Base-by-base conservation (phyloP, 1,284 basidiomycete genomes). In the Sporisorium graminicola region DNA sequence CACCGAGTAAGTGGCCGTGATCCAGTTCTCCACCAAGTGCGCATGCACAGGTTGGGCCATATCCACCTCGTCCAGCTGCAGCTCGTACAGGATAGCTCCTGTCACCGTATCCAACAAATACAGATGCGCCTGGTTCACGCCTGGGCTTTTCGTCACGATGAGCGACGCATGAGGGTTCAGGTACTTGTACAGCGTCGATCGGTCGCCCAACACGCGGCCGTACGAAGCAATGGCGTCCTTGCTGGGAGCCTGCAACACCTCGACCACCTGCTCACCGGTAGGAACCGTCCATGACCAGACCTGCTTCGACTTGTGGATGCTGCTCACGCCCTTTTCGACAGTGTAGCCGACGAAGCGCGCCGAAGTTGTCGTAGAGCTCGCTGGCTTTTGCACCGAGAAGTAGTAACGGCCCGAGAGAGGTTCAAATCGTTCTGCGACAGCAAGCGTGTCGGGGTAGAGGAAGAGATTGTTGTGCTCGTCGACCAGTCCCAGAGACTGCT, bases 181-280 rank as follows among this genome's bases (percentile, higher is more conserved):
- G 84, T 96, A 97, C 87, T 98, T 98, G 89, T 97, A 96, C 60
- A 98, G 86, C 43, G 94, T 95, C 29, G 90, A 90, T 65, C 95
- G 90, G 86, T 97, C 92, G 7, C 93, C 94, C 2, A 94, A 87
- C 4, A 96, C 94, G 5, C 91, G 92, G 0, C 94, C 94, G 27
- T 55, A 65, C 58, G 76, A 78, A 24, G 80, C 80, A 9, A 80
- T 65, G 16, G 46, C 54, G 27, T 69, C 59, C 33, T 50, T 53
- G 35, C 51, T 58, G 4, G 64, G 46, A 16, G 61, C 57, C 29
- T 75, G 62, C 40, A 64, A 37, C 56, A 77, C 66, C 43, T 69
- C 40, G 26, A 80, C 61, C 26, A 82, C 65, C 49, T 65, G 42
- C 64, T 82, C 73, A 44, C 71, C 74, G 20, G 49, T 42, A 13